A percentile compares a stretch with the other conserved stretches of the same genome.
Conservation (phyloP, 1,284 basidiomycete species). For the Sporisorium exsertum region DNA sequence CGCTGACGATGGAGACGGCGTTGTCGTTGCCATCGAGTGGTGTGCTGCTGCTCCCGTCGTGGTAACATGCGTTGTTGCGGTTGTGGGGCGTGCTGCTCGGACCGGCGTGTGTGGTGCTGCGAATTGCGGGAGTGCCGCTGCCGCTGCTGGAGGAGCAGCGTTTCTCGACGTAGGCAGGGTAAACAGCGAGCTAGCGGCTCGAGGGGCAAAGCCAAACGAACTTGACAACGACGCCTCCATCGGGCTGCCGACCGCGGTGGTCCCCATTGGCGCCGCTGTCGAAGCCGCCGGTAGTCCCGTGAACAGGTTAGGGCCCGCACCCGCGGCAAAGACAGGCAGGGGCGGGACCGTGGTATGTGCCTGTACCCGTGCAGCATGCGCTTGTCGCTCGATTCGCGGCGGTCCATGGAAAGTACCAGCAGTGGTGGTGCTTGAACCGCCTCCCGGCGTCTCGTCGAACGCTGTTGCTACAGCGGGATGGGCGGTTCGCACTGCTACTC, state of each 20-base stretch:
- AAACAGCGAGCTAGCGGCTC: not conserved
- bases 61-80: too few species aligned
- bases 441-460: conserved; percentile 3
- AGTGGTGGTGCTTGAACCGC: conserved; percentile 14
- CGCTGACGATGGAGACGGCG: not conserved
- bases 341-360: not conserved
- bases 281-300: not conserved
- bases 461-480: not conserved
- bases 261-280: not conserved
- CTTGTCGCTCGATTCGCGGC: conserved; percentile 11
- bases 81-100: not conserved
- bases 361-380: not conserved
- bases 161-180: not conserved
- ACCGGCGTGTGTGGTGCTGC: conserved; percentile 12
- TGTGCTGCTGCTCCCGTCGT: not conserved
- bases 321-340: not conserved
- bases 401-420: not conserved
- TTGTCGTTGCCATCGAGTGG: not conserved
- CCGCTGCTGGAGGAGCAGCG: not conserved
- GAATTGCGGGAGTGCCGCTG: not conserved
- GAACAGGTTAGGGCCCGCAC: conserved; percentile 2
- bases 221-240: not conserved
- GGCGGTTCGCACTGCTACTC: not conserved
- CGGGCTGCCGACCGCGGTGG: conserved; percentile 5
- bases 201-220: conserved; percentile 16